Evolutionary conservation across 768 basidiomycete genomes (phyloP).

Genomic region (Albatrellus ellisii): DNA sequence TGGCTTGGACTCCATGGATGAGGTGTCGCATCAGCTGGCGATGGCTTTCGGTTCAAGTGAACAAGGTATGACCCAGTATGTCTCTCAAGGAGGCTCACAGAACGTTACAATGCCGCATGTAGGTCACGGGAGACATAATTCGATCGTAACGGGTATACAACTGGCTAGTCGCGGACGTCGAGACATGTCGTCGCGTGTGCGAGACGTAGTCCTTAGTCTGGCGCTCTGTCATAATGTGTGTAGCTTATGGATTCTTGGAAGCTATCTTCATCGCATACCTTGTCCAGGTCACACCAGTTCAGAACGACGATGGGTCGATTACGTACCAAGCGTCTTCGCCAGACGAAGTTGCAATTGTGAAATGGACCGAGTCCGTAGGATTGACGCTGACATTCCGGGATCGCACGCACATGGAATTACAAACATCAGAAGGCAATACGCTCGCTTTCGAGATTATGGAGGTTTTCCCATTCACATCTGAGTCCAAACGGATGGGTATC

Average conservation of each 20-base stretch:
- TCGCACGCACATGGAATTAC: conserved; percentile 80
- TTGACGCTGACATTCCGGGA: conserved; percentile 82
- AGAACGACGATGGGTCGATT: conserved; percentile 85
- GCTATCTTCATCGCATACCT: background rate
- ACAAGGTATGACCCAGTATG: too few species aligned
- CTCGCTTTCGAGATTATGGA: conserved; percentile 80
- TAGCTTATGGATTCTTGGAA: conserved; percentile 2
- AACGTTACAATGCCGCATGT: background rate
- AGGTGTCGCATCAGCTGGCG: conserved; percentile 86
- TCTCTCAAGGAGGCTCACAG: too few species aligned
- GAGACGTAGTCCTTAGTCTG: conserved; percentile 85
- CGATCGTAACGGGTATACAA: conserved; percentile 62
- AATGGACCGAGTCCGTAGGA: conserved; percentile 93
- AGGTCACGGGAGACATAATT: conserved; percentile 37
- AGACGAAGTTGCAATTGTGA: conserved; percentile 97
- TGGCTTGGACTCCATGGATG: conserved; percentile 97
- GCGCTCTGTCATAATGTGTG: conserved; percentile 93
- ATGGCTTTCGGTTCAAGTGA: conserved; percentile 63
- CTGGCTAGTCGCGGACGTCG: conserved; percentile 78
- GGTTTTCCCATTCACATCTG: conserved; percentile 96
- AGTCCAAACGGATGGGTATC: conserved; percentile 99
- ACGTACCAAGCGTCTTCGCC: conserved; percentile 99
- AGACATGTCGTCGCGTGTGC: conserved; percentile 90
- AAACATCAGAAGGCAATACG: conserved; percentile 48
- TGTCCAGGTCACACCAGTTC: conserved; percentile 82